These are phyloP conservation scores for Cladosporium phlei DNA, from an alignment of 2,329 filamentous ascomycete genomes.

Conservation along the genomic window DNA sequence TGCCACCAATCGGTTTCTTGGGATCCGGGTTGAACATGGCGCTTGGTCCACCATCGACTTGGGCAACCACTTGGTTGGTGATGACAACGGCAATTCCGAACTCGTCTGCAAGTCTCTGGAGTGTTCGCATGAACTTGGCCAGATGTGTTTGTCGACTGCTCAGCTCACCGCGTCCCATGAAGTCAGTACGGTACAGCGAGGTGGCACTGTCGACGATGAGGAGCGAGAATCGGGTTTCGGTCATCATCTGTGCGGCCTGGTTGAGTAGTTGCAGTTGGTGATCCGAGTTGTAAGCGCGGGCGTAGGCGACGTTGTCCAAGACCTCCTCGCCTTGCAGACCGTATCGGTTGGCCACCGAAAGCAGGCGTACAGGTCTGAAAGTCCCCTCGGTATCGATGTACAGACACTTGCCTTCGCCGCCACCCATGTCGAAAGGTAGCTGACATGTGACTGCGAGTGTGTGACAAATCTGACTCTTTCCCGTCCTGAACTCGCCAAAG, in stretches of 20 bases:
- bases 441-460: constrained; percentile 98
- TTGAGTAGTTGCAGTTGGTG: constrained; percentile 93
- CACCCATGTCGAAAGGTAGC: constrained; percentile 96
- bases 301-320: constrained; percentile 96
- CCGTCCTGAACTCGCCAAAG: constrained; percentile 95
- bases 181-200: constrained; percentile 91
- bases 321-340: constrained; percentile 95
- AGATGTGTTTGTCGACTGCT: constrained; percentile 88
- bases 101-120: constrained; percentile 70
- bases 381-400: constrained; percentile 99
- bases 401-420: constrained; percentile 94
- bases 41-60: constrained; percentile 92
- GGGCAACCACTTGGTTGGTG: constrained; percentile 96
- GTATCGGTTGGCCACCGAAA: constrained; percentile 90
- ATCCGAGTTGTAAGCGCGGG: constrained; percentile 95
- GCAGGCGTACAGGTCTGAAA: constrained; percentile 81
- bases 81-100: constrained; percentile 98
- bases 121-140: constrained; percentile 80
- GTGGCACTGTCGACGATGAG: constrained; percentile 96
- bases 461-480: constrained; percentile 98
- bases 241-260: constrained; percentile 98
- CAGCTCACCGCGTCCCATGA: constrained; percentile 91
- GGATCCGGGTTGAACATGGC: constrained; percentile 99
- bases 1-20: constrained; percentile 97
- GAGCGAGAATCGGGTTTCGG: constrained; percentile 93